A percentile compares a stretch with the other conserved stretches of the same genome.
Conservation (phyloP, 176 grass and related monocot species). For the Tuctoria greenei region DNA sequence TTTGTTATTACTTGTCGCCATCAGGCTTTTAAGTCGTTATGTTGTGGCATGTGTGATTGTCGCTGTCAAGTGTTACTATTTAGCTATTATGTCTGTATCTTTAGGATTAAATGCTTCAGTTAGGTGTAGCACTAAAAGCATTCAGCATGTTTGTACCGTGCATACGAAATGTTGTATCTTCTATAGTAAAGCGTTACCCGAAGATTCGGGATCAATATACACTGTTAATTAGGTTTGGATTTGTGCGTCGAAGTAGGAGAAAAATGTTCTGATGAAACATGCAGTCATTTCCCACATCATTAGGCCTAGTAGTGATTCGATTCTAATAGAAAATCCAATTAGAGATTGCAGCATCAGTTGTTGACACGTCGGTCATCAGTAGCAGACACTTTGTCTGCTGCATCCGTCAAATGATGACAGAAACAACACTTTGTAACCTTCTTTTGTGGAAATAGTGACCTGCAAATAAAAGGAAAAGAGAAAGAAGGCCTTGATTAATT, state of each 20-base stretch:
- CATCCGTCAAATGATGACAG: too few relatives aligned
- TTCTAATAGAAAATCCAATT: background rate
- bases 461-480: too few relatives aligned
- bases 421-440: too few relatives aligned
- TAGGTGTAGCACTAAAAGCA: background rate
- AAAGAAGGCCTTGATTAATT: background rate
- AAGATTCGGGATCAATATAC: background rate
- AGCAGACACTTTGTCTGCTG: too few relatives aligned
- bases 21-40: constrained; percentile 10
- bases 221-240: background rate
- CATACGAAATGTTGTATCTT: background rate
- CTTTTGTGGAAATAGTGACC: too few relatives aligned
- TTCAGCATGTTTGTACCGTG: background rate
- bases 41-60: constrained; percentile 28
- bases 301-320: background rate
- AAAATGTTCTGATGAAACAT: background rate
- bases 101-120: background rate
- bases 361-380: background rate
- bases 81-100: background rate
- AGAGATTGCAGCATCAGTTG: background rate
- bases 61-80: constrained; percentile 20
- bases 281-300: background rate
- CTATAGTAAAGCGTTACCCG: background rate
- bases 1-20: background rate
- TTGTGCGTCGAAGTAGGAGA: background rate